A percentile compares a stretch with the other conserved stretches of the same genome.
These are phyloP conservation scores for Lenzites betulinus DNA, from an alignment of 768 basidiomycete species.

Conservation along the genomic window DNA sequence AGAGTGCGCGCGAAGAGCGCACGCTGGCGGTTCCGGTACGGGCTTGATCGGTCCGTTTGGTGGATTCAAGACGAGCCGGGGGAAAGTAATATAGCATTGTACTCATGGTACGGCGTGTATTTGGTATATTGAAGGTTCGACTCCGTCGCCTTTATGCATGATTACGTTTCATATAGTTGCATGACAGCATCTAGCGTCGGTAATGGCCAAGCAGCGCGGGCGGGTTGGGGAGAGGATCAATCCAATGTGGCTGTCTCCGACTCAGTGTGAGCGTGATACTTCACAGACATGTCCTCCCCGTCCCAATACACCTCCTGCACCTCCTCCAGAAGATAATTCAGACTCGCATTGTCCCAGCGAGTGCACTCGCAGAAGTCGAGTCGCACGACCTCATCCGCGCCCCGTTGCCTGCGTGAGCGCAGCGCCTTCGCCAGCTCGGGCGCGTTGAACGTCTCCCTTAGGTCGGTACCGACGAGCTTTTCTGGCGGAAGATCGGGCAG, in stretches of 20 bases:
- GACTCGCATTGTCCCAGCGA: not conserved
- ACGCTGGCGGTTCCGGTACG: conserved; percentile 40
- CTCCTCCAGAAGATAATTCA: not conserved
- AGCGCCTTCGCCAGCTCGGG: not conserved
- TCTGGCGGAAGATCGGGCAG: no score
- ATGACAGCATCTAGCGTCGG: no score
- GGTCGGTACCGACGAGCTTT: no score
- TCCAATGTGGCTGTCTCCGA: no score
- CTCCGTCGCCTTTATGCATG: no score
- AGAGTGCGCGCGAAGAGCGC: conserved; percentile 63
- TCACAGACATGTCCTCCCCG: not conserved
- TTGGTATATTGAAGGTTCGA: no score
- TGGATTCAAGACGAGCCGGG: not conserved
- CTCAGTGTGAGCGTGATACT: no score
- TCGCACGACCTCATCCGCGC: not conserved
- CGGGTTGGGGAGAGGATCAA: no score
- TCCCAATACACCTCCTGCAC: conserved; percentile 3
- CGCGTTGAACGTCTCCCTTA: no score
- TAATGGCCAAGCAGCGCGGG: no score
- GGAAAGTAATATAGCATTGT: not conserved
- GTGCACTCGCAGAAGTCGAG: not conserved
- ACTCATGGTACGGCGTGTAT: not conserved
- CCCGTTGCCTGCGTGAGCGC: not conserved
- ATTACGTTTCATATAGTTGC: no score
- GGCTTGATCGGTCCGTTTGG: not conserved